Conservation (phyloP, 345 rosid species). For the Schrenkiella parvula region DNA sequence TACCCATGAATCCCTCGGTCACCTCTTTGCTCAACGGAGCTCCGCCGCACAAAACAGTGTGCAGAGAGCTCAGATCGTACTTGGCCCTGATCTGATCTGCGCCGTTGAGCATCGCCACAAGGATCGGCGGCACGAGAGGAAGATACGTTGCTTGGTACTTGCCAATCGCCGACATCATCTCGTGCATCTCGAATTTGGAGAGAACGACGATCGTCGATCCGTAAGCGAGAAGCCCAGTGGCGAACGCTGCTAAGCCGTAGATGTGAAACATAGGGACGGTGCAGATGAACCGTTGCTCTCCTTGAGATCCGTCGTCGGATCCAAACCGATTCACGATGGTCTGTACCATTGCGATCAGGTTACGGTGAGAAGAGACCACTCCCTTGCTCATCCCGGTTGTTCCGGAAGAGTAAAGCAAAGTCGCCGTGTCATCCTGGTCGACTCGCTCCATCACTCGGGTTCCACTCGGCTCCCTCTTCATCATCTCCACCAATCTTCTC, state of each 20-base stretch:
- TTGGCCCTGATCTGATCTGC: slow-evolving; percentile 48
- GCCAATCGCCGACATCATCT: slow-evolving; percentile 63
- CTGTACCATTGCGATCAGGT: slow-evolving; percentile 52
- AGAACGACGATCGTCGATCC: slow-evolving; percentile 74
- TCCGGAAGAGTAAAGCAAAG: slow-evolving; percentile 90
- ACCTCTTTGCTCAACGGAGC: slow-evolving; percentile 87
- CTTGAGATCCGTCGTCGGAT: slow-evolving; percentile 41
- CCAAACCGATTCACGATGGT: slow-evolving; percentile 36
- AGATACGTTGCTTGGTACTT: slow-evolving; percentile 58
- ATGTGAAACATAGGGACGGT: slow-evolving; percentile 96
- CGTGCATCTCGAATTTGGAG: slow-evolving; percentile 73
- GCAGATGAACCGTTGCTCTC: slow-evolving; percentile 59
- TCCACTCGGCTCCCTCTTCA: slow-evolving; percentile 37
- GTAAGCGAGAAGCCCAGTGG: slow-evolving; percentile 60
- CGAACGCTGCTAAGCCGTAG: slow-evolving; percentile 81
- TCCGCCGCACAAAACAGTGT: slow-evolving; percentile 59
- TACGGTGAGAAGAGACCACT: slow-evolving; percentile 76
- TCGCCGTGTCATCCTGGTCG: slow-evolving; percentile 75
- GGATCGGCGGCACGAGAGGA: slow-evolving; percentile 86
- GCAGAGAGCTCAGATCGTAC: slow-evolving; percentile 66
- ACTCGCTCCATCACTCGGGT: slow-evolving; percentile 59
- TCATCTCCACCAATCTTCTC: slow-evolving; percentile 47
- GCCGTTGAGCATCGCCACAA: slow-evolving; percentile 56
- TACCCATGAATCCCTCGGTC: slow-evolving; percentile 55
- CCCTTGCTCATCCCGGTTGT: slow-evolving; percentile 93